Evolutionary conservation across 768 basidiomycete genomes (phyloP).

Genomic region (Suillus occidentalis): DNA sequence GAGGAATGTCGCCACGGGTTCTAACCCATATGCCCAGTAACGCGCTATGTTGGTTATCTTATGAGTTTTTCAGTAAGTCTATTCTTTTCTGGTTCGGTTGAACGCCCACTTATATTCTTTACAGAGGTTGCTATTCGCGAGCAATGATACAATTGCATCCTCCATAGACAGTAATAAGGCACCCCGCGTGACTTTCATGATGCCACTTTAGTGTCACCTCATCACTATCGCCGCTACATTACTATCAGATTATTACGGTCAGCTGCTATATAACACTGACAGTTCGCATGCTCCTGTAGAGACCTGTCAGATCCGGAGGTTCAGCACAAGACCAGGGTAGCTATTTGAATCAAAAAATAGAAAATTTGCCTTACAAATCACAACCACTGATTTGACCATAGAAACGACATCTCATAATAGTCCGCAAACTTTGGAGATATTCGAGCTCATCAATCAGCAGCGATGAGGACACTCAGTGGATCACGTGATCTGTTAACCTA

Average conservation of each 20-base stretch:
- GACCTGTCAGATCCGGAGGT: not conserved
- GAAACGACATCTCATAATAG: no score
- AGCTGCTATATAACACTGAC: not conserved
- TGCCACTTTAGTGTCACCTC: not conserved
- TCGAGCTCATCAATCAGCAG: no score
- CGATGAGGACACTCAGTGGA: no score
- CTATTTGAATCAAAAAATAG: no score
- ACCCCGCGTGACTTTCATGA: not conserved
- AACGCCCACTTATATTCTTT: conserved; percentile 8
- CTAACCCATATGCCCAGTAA: conserved; percentile 97
- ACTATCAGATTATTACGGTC: conserved; percentile 12
- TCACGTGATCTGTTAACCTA: no score
- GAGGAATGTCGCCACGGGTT: conserved; percentile 89
- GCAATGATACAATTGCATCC: conserved; percentile 16
- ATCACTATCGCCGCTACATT: conserved; percentile 13
- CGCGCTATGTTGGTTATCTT: conserved; percentile 95
- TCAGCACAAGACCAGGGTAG: not conserved
- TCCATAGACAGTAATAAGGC: conserved; percentile 18
- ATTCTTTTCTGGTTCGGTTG: not conserved
- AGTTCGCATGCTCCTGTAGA: not conserved
- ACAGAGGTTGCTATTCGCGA: conserved; percentile 67
- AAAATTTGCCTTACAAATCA: no score
- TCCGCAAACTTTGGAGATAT: no score
- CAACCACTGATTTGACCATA: no score
- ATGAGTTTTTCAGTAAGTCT: conserved; percentile 96